These are phyloP conservation scores for Hymenoscyphus fructigenus DNA, from an alignment of 2,329 filamentous ascomycete species.

Conservation along the genomic window DNA sequence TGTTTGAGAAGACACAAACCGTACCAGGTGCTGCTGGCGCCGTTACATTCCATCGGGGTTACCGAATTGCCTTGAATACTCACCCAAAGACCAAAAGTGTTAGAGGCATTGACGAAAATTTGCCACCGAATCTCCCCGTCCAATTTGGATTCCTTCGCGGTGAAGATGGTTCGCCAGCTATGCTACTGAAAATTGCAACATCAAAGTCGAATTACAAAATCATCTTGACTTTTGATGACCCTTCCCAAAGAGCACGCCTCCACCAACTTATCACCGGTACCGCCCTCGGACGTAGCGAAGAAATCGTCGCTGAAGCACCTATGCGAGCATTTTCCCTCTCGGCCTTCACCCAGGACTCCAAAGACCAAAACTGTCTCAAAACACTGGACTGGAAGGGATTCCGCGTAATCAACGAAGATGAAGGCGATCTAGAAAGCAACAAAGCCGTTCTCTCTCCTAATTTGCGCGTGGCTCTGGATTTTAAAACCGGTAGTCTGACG, in stretches of 20 bases:
- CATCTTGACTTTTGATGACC: conserved; percentile 73
- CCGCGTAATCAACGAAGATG: conserved; percentile 70
- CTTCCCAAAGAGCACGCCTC: conserved; percentile 67
- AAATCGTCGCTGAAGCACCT: conserved; percentile 67
- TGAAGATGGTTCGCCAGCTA: conserved; percentile 65
- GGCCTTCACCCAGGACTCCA: conserved; percentile 48
- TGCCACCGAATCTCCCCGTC: conserved; percentile 65
- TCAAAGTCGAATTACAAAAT: conserved; percentile 55
- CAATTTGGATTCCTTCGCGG: conserved; percentile 75
- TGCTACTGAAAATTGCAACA: conserved; percentile 62
- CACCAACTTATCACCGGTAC: conserved; percentile 74
- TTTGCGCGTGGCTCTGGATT: conserved; percentile 73
- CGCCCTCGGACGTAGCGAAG: conserved; percentile 65
- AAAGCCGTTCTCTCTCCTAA: conserved; percentile 74
- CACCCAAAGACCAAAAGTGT: conserved; percentile 74
- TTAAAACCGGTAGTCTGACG: conserved; percentile 73
- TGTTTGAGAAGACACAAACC: conserved; percentile 71
- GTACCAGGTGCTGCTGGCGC: conserved; percentile 71
- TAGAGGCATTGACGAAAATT: conserved; percentile 70
- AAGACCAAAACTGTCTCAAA: conserved; percentile 23
- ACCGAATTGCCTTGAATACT: conserved; percentile 75
- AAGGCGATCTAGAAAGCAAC: conserved; percentile 54
- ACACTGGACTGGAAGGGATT: conserved; percentile 62
- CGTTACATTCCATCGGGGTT: conserved; percentile 74
- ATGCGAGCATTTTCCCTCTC: conserved; percentile 64